These are phyloP conservation scores for Sclerotinia borealis DNA, from an alignment of 2,329 filamentous ascomycete genomes.

Conservation along the genomic window DNA sequence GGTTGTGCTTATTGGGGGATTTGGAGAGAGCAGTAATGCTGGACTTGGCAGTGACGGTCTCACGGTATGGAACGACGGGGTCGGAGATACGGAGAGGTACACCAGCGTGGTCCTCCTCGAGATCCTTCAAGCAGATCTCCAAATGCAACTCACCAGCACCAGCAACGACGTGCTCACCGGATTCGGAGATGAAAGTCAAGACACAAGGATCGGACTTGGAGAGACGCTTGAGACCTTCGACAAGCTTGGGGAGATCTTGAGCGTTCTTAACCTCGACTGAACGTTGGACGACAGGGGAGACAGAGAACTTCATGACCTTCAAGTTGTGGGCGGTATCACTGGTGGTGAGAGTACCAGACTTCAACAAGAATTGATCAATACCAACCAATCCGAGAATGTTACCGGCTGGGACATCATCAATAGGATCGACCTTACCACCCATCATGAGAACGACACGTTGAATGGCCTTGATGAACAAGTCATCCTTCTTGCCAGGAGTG, in stretches of 20 bases:
- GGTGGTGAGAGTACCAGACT: conserved; percentile 99
- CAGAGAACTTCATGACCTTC: conserved; percentile 99
- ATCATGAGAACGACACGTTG: conserved; percentile 99
- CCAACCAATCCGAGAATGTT: conserved; percentile 99
- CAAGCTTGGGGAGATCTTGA: conserved; percentile 98
- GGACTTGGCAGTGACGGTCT: conserved; percentile 79
- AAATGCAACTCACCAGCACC: conserved; percentile 99
- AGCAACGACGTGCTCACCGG: conserved; percentile 97
- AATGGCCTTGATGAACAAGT: conserved; percentile 98
- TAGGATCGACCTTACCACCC: conserved; percentile 98
- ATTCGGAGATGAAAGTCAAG: conserved; percentile 79
- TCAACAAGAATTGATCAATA: conserved; percentile 99
- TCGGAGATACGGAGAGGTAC: conserved; percentile 96
- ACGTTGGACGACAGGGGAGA: conserved; percentile 96
- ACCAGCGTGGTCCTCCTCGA: conserved; percentile 98
- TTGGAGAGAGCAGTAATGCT: conserved; percentile 97
- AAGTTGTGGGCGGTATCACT: conserved; percentile 98
- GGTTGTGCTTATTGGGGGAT: conserved; percentile 99
- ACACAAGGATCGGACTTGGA: conserved; percentile 99
- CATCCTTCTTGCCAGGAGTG: conserved; percentile 94
- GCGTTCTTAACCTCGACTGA: conserved; percentile 99
- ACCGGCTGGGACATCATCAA: conserved; percentile 97
- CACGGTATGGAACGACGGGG: conserved; percentile 97
- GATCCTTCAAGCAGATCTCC: conserved; percentile 99
- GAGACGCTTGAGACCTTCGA: conserved; percentile 99